Percentiles rank a stretch among this genome's conserved stretches.
phyloP scores from a whole-genome alignment of 768 basidiomycete genomes.

The Clitopilus passeckerianus region DNA sequence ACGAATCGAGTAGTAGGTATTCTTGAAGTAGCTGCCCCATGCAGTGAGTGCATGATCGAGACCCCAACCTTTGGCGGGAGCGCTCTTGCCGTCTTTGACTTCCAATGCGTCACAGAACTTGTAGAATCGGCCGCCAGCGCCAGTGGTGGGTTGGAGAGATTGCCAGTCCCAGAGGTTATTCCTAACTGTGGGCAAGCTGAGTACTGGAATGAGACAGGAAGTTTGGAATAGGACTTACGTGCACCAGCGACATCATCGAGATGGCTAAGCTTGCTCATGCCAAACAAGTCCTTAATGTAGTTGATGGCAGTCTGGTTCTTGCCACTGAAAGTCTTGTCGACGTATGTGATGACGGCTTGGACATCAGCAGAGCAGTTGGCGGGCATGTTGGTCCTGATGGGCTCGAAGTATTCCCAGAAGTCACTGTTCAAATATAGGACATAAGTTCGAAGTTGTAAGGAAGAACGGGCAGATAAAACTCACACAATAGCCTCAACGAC shows the following conservation, averaged over 20 bases:
- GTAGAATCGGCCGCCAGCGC: slow-evolving; percentile 43
- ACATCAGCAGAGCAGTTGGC: slow-evolving; percentile 72
- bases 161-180: slow-evolving; percentile 72
- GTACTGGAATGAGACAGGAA: slow-evolving; percentile 34
- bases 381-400: slow-evolving; percentile 64
- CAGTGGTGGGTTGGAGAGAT: slow-evolving; percentile 44
- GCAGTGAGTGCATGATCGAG: slow-evolving; percentile 52
- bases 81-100: slow-evolving; percentile 49
- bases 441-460: background rate
- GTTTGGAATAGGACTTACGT: slow-evolving; percentile 25
- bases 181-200: slow-evolving; percentile 35
- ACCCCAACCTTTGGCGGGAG: slow-evolving; percentile 54
- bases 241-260: slow-evolving; percentile 65
- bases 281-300: slow-evolving; percentile 51
- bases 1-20: slow-evolving; percentile 42
- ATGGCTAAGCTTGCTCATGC: slow-evolving; percentile 51
- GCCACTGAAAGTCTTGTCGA: slow-evolving; percentile 51
- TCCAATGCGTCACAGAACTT: slow-evolving; percentile 66
- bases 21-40: slow-evolving; percentile 57
- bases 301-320: slow-evolving; percentile 43
- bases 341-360: slow-evolving; percentile 52
- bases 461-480: slow-evolving; percentile 10
- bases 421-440: slow-evolving; percentile 20
- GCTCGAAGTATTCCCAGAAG: slow-evolving; percentile 73
- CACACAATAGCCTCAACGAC: slow-evolving; percentile 59